Percentiles rank a stretch among this genome's conserved stretches.
Evolutionary conservation across 371 early-diverging fungal genomes (phyloP).

Genomic region (Apophysomyces elegans): DNA sequence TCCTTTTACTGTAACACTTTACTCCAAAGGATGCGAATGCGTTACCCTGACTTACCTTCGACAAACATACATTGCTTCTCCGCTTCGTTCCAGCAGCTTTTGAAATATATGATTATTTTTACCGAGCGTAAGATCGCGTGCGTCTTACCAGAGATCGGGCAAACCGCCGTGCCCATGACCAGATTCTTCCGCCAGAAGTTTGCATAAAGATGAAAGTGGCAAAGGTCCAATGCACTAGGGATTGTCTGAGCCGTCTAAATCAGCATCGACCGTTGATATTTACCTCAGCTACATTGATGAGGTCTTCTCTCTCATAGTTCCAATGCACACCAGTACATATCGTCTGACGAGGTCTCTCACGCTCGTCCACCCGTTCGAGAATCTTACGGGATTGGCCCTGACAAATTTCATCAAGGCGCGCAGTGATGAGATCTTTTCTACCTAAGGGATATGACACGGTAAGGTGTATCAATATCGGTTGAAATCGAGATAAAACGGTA

Average conservation of each 20-base stretch:
- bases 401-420: slow-evolving; percentile 54
- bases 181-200: slow-evolving; percentile 67
- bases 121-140: not conserved
- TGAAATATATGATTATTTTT: slow-evolving; percentile 24
- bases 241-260: slow-evolving; percentile 5
- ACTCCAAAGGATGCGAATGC: not conserved
- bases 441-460: slow-evolving; percentile 19
- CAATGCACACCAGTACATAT: slow-evolving; percentile 69
- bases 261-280: slow-evolving; percentile 1
- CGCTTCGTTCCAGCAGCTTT: slow-evolving; percentile 65
- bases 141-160: slow-evolving; percentile 69
- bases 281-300: slow-evolving; percentile 64
- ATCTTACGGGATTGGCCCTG: slow-evolving; percentile 40
- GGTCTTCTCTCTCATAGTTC: slow-evolving; percentile 54
- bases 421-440: slow-evolving; percentile 57
- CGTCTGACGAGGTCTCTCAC: slow-evolving; percentile 50
- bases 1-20: slow-evolving; percentile 64
- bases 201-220: slow-evolving; percentile 59
- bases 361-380: slow-evolving; percentile 50
- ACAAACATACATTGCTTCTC: slow-evolving; percentile 64
- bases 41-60: slow-evolving; percentile 48
- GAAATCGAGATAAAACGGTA: not conserved
- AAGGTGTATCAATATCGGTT: not conserved
- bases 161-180: slow-evolving; percentile 67
- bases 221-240: slow-evolving; percentile 62